These are phyloP conservation scores for Xylariaceae sp. DNA, from an alignment of 2,329 filamentous ascomycete species.

Conservation along the genomic window DNA sequence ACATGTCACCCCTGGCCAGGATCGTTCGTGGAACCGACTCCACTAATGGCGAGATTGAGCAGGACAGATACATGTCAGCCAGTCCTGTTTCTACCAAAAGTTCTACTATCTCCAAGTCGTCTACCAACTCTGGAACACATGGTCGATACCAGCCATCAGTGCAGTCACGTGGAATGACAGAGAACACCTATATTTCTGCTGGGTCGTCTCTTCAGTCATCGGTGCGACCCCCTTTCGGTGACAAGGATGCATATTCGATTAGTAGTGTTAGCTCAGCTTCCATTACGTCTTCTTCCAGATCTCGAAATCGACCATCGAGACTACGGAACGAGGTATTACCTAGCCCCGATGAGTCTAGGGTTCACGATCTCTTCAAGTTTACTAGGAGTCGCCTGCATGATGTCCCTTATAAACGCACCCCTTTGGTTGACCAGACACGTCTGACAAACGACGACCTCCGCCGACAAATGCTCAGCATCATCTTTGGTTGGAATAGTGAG, in stretches of 20 bases:
- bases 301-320: conserved; percentile 65
- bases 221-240: conserved; percentile 41
- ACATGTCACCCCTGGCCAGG: conserved; percentile 76
- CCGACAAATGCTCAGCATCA: conserved; percentile 87
- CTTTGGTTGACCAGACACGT: conserved; percentile 61
- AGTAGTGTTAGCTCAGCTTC: conserved; percentile 58
- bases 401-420: conserved; percentile 78
- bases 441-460: conserved; percentile 82
- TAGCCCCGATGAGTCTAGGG: conserved; percentile 76
- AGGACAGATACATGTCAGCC: conserved; percentile 67
- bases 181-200: conserved; percentile 72
- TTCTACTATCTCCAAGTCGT: conserved; percentile 65
- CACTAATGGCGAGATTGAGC: conserved; percentile 63
- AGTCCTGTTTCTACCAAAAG: conserved; percentile 72
- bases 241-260: conserved; percentile 63
- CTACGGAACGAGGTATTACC: conserved; percentile 81
- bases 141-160: conserved; percentile 58
- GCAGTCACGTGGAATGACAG: conserved; percentile 61
- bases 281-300: conserved; percentile 55
- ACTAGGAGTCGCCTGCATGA: conserved; percentile 82
- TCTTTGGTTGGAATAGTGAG: conserved; percentile 94
- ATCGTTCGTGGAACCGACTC: conserved; percentile 73
- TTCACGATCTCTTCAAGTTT: conserved; percentile 84
- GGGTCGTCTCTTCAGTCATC: conserved; percentile 63
- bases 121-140: conserved; percentile 59